Percentiles rank a stretch among this genome's conserved stretches.
phyloP scores from a whole-genome alignment of 495 filamentous ascomycete species.

The Tuber magnatum region DNA sequence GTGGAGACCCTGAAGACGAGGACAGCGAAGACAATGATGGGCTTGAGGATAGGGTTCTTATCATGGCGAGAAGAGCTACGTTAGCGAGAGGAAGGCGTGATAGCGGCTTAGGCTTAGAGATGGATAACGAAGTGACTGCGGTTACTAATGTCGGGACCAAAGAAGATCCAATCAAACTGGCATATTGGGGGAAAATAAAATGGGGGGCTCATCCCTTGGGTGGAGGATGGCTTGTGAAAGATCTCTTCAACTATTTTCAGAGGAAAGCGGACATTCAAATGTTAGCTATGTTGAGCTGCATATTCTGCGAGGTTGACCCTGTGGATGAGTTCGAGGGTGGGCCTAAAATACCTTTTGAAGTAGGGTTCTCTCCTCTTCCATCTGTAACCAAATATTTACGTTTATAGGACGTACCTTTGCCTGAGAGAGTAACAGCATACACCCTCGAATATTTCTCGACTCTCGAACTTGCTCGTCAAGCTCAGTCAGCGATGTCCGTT shows the following conservation, averaged over 20 bases:
- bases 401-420: slow-evolving; percentile 52
- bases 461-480: slow-evolving; percentile 52
- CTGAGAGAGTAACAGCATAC: slow-evolving; percentile 59
- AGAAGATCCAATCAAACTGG: slow-evolving; percentile 4
- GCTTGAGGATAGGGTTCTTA: slow-evolving; percentile 52
- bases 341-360: slow-evolving; percentile 21
- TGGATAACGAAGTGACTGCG: slow-evolving; percentile 21
- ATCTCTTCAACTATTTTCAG: slow-evolving; percentile 71
- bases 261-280: slow-evolving; percentile 76
- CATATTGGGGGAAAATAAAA: slow-evolving; percentile 58
- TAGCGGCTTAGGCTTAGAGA: slow-evolving; percentile 48
- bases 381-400: slow-evolving; percentile 46
- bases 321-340: slow-evolving; percentile 44
- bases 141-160: background rate
- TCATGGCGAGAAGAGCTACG: slow-evolving; percentile 54
- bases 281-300: slow-evolving; percentile 89
- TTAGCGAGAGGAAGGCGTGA: slow-evolving; percentile 40
- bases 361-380: slow-evolving; percentile 24
- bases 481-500: slow-evolving; percentile 41
- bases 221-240: slow-evolving; percentile 60
- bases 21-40: slow-evolving; percentile 10
- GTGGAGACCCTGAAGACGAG: slow-evolving; percentile 42
- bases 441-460: slow-evolving; percentile 64
- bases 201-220: slow-evolving; percentile 83
- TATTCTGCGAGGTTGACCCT: slow-evolving; percentile 61